Evolutionary conservation across 495 filamentous ascomycete species (phyloP), one percentile per base, ranked within the genome.

Genomic region (Aspergillus sclerotioniger): DNA sequence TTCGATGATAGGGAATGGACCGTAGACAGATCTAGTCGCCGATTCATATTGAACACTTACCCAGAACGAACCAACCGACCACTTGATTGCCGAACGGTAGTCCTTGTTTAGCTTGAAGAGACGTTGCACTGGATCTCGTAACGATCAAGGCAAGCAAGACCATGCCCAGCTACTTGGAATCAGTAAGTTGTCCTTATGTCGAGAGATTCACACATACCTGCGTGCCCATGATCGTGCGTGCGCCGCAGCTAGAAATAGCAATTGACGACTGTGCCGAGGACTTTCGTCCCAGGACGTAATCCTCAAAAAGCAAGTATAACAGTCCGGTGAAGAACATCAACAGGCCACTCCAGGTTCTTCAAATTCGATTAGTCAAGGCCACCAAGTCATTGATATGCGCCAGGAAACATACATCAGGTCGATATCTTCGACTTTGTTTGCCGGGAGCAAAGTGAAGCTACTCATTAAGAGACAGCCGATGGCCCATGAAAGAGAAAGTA

Each of bases 81-180:
- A 89, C 75, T 69, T 96, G 91, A 63, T 96, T 96, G 33, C 95
- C 94, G 5, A 87, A 73, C 6, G 93, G 92, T n/a, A 99, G 80
- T 10, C 95, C 95, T 54, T 84, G 75, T 65, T 90, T 94, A 32
- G 91, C 88, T 69, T 97, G 90, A 32, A 99, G 68, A 16, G 91
- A 93, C 47, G 85, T 71, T 16, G 86, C 82, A 64, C 90, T 96
- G 8, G 89, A 93, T 43, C 84, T 82, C 41, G 95, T 99, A 25
- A 98, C 87, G 50, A 92, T 62, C 80, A 95, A 89, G 39, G 94
- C 81, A 52, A 98, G 82, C 21, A 89, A 67, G 51, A 96, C 83
- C 57, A 98, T 82, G n/a, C 95, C 95, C 55, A 91, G 75, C 84
- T 84, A 60, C 19, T 15, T 21, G 6, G 49, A 0, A 13, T 60